Evolutionary conservation across 2,329 filamentous ascomycete genomes (phyloP), one percentile per base, ranked within the genome.

Genomic region (Microsporum ferrugineum): DNA sequence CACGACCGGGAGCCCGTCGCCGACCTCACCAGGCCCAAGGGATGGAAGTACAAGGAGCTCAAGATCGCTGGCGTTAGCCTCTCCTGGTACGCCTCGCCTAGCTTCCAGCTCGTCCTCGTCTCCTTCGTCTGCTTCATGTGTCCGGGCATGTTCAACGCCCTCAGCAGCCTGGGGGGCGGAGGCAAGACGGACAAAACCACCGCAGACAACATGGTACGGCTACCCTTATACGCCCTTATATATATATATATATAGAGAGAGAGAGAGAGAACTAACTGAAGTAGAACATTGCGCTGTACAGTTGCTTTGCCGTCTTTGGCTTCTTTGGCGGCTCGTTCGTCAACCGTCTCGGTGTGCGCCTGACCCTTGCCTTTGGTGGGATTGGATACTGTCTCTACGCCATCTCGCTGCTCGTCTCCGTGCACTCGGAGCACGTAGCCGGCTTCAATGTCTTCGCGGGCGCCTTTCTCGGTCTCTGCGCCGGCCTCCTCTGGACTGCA

Each of bases 1-100:
- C 51, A 56, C 23, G 51, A 56, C 5, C 43, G 27, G 43, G n/a
- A 47, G 43, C 43, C 23, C n/a, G 17, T 47, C 51, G 34, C 51
- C 27, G 34, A 29, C 5, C 51, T 53, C 49, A 14, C 7, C 23
- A 53, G 34, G 29, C 51, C 51, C 27, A 23, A 17, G 14, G 51
- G 51, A 33, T 56, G 51, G 51, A 56, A 34, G 51, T 56, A 56
- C 51, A 56, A 31, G 23, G 49, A 79, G 57, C 69, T 83, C 68
- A 80, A 77, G 61, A 62, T 89, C 61, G 79, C 80, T n/a, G 75
- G 77, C 57, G 73, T 75, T 61, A 79, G 80, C 66, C 63, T 87
- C 5, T 78, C 79, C 2, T 89, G 84, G 80, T 91, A 88, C 71
- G 88, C 88, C 29, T 89, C 87, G 62, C 88, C 88, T 10, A 82